Conservation (phyloP, 257 asterid genomes). For the Solanum bulbocastanum region DNA sequence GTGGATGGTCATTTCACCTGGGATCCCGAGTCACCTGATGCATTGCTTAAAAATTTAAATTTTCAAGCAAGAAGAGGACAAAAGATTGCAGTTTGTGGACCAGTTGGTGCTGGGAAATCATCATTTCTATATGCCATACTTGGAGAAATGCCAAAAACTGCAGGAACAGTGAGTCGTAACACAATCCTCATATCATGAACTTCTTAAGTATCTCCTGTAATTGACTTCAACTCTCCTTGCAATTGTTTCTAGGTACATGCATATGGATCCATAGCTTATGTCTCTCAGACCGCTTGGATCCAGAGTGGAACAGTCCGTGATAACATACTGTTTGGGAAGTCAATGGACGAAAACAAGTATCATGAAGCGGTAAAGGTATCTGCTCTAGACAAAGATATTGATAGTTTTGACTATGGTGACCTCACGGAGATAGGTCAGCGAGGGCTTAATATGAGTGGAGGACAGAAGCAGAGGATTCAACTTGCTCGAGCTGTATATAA, state of each 20-base stretch:
- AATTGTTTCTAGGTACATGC: conserved; percentile 34
- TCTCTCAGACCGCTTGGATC: conserved; percentile 73
- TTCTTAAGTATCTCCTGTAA: not conserved
- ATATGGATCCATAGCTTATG: conserved; percentile 62
- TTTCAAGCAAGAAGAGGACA: conserved; percentile 33
- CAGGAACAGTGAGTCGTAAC: conserved; percentile 47
- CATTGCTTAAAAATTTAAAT: conserved; percentile 18
- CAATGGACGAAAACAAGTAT: conserved; percentile 41
- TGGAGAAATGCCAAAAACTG: conserved; percentile 52
- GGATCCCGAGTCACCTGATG: conserved; percentile 29
- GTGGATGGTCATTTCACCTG: conserved; percentile 46
- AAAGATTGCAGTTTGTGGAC: conserved; percentile 67
- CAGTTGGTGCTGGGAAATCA: conserved; percentile 74
- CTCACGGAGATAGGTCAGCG: conserved; percentile 80
- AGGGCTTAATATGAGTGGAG: conserved; percentile 82
- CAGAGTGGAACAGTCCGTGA: conserved; percentile 76
- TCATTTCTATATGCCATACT: conserved; percentile 57
- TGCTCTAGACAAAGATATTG: conserved; percentile 63
- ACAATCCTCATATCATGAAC: not conserved
- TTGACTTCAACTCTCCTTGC: not conserved
- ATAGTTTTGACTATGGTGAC: conserved; percentile 56
- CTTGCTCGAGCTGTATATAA: conserved; percentile 75
- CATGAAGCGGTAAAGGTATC: conserved; percentile 46
- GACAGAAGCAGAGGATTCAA: conserved; percentile 80
- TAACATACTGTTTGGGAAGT: conserved; percentile 63